Percentiles rank a stretch among this genome's conserved stretches.
Evolutionary conservation across 2,329 filamentous ascomycete genomes (phyloP).

Genomic region (Magnaporthiopsis poae): DNA sequence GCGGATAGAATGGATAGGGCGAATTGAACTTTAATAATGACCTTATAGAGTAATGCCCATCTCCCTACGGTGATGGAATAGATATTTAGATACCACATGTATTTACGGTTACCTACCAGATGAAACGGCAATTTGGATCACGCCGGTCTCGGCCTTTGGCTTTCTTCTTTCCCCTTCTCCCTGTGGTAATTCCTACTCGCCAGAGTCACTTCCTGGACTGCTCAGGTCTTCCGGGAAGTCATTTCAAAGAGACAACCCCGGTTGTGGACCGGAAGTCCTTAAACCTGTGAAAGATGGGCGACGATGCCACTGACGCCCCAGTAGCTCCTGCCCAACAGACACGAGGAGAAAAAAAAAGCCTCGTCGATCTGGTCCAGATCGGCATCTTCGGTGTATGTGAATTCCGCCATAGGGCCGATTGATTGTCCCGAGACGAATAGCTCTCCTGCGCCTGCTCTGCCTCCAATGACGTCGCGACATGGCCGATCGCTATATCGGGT

Average conservation of each 20-base stretch:
- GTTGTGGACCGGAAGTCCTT: neutral
- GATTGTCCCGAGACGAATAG: neutral
- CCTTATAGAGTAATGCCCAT: neutral
- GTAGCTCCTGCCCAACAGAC: neutral
- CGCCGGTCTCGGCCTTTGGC: no score
- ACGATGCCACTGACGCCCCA: neutral
- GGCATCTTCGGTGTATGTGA: neutral
- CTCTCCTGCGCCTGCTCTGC: neutral
- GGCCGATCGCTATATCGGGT: neutral
- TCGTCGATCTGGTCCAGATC: neutral
- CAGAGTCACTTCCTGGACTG: neutral
- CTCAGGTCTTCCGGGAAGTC: no score
- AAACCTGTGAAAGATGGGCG: neutral
- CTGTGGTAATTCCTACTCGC: neutral
- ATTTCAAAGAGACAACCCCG: neutral
- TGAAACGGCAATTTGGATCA: no score
- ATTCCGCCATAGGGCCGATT: neutral
- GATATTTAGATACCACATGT: neutral
- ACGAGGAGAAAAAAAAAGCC: neutral
- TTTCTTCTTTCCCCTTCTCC: neutral
- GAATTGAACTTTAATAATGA: neutral
- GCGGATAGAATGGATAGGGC: neutral
- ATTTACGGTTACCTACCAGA: no score
- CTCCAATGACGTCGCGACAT: neutral
- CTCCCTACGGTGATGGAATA: neutral